phyloP scores from a whole-genome alignment of 768 basidiomycete species.

The Auriculariales sp. region DNA sequence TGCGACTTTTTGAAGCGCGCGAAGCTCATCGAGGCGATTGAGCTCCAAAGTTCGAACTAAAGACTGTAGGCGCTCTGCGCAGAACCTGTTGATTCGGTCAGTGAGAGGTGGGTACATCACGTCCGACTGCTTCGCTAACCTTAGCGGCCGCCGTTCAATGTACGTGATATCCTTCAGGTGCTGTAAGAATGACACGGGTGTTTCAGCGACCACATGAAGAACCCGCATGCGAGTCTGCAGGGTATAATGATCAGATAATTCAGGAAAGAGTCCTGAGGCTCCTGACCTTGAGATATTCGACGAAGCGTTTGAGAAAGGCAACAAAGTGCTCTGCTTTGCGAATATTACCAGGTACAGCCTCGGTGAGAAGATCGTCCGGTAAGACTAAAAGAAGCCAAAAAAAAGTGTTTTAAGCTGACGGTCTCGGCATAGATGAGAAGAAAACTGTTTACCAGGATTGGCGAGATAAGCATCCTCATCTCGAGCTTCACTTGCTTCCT shows the following conservation, averaged over 20 bases:
- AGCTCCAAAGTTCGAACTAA: constrained; percentile 86
- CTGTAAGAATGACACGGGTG: constrained; percentile 89
- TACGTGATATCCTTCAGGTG: constrained; percentile 98
- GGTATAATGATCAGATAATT: not conserved
- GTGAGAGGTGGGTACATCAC: constrained; percentile 1
- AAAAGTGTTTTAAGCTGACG: not conserved
- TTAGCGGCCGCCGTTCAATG: constrained; percentile 84
- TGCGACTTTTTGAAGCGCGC: constrained; percentile 88
- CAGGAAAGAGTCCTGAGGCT: not conserved
- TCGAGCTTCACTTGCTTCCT: constrained; percentile 48
- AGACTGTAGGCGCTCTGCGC: constrained; percentile 89
- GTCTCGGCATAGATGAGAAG: not conserved
- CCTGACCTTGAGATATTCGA: constrained; percentile 95
- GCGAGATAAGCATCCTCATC: constrained; percentile 78
- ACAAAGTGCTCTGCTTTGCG: constrained; percentile 98
- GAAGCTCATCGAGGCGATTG: constrained; percentile 79
- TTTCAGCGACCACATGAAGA: constrained; percentile 97
- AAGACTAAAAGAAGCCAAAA: constrained; percentile 37
- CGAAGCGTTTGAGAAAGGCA: constrained; percentile 93
- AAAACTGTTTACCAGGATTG: constrained; percentile 52
- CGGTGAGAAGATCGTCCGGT: constrained; percentile 86
- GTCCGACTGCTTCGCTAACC: constrained; percentile 34
- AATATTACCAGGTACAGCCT: constrained; percentile 96
- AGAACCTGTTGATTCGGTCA: constrained; percentile 46
- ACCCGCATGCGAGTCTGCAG: constrained; percentile 92